Conservation (phyloP, 495 filamentous ascomycete species). For the Neohortaea acidophila region DNA sequence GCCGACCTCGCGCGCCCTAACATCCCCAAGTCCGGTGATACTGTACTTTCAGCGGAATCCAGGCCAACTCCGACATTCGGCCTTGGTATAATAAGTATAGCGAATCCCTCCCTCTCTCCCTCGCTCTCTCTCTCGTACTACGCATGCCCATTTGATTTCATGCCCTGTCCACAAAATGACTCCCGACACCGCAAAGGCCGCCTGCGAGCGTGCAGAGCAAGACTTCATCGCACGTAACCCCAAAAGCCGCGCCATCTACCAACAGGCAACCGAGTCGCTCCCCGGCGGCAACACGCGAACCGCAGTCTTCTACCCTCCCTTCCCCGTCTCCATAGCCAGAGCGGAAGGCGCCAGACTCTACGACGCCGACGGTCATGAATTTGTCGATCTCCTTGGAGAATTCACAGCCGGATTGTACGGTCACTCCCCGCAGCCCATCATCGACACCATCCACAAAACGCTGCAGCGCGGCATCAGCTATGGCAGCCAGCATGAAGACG, state of each 20-base stretch:
- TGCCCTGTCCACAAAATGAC: no score
- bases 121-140: no score
- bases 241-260: not conserved
- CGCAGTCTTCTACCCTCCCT: slow-evolving; percentile 40
- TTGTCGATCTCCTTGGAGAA: slow-evolving; percentile 37
- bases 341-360: slow-evolving; percentile 27
- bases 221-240: not conserved
- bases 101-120: no score
- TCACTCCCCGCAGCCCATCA: slow-evolving; percentile 35
- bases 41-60: no score
- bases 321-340: slow-evolving; percentile 34
- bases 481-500: slow-evolving; percentile 29
- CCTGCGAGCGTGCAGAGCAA: not conserved
- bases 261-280: slow-evolving; percentile 21
- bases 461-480: slow-evolving; percentile 28
- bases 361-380: slow-evolving; percentile 29
- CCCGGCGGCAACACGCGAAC: slow-evolving; percentile 50
- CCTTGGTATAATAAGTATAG: no score
- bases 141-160: no score
- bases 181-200: not conserved
- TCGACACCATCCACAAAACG: slow-evolving; percentile 26
- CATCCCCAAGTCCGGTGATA: no score
- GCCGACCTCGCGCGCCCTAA: no score
- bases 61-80: no score
- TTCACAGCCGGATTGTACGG: slow-evolving; percentile 40